Percentiles rank a stretch among this genome's conserved stretches.
These are phyloP conservation scores for Yamadazyma sp. DNA, from an alignment of 1,139 yeast genomes.

Conservation along the genomic window DNA sequence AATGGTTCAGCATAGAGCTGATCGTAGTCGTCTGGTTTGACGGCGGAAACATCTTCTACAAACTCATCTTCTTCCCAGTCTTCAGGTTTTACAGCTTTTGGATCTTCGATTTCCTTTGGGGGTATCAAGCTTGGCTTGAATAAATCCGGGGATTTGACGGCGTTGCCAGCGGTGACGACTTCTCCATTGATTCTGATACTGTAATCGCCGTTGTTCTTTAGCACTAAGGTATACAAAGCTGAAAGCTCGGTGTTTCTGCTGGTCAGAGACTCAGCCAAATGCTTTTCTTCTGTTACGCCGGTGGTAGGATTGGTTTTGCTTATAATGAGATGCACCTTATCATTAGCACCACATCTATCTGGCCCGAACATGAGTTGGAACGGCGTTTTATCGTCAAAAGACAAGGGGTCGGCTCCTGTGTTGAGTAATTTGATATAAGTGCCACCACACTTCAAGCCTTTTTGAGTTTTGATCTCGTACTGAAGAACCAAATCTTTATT, in stretches of 20 bases:
- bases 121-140: conserved; percentile 68
- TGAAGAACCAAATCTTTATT: conserved; percentile 75
- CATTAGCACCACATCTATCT: conserved; percentile 80
- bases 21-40: conserved; percentile 83
- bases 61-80: conserved; percentile 72
- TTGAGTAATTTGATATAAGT: conserved; percentile 78
- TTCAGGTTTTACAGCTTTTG: conserved; percentile 62
- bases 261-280: conserved; percentile 64
- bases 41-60: conserved; percentile 60
- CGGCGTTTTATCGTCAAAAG: conserved; percentile 61
- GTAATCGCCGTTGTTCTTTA: conserved; percentile 62
- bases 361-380: conserved; percentile 95
- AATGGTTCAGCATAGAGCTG: conserved; percentile 53
- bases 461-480: conserved; percentile 83
- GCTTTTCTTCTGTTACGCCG: conserved; percentile 68
- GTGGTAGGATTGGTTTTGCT: conserved; percentile 56
- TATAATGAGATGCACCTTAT: conserved; percentile 76
- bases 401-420: conserved; percentile 32
- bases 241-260: conserved; percentile 59
- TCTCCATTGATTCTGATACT: conserved; percentile 85
- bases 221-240: conserved; percentile 71
- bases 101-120: conserved; percentile 61
- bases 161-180: conserved; percentile 65
- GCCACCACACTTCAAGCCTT: conserved; percentile 81
- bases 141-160: conserved; percentile 47